Base-by-base conservation (phyloP, 768 basidiomycete species). In the Melanogaster broomeanus region DNA sequence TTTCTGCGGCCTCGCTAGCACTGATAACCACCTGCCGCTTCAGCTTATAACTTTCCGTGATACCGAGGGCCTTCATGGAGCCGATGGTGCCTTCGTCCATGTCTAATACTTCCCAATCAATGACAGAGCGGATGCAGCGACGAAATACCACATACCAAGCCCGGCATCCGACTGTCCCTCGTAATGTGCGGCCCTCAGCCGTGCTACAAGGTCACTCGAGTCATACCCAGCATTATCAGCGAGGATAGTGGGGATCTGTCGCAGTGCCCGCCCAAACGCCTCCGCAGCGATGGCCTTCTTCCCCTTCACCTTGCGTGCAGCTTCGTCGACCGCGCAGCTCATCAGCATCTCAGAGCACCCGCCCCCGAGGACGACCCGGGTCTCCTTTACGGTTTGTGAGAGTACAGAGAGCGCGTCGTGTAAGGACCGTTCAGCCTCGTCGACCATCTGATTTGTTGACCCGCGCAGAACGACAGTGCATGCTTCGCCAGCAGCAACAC, bases 311-410 rank as follows among this genome's bases (percentile, higher is more conserved):
- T 81, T 83, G 56, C 88, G 79, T 3, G 90, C 89, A 37, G 79
- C 89, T 66, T 95, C 92, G 37, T 99, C 97, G 10, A 95, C 90
- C 1, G 91, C 89, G 60, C 90, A 92, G 61, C 85, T 87, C 97
- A 99, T 99, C 60, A 93, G 69, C 94, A 97, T 98, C 76, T 99
- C 97, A 2, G 94, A 86, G 70, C 97, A 99, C 27, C 97, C 97
- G 42, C 97, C 97, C 4, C 97, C 97, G 25, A 98, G 85, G 3
- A 93, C 90, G 3, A 92, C 82, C 34, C 97, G 82, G 2, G 96
- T 96, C 77, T 99, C 97, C 74, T 93, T 95, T 55, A 97, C 93
- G 0, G 96, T 98, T 65, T 99, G 97, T 15, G 95, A 96, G 15
- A 99, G 79, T 4, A 99, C 97, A 0, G 93, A 96, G 10, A 99